phyloP scores from a whole-genome alignment of 225 moss, liverwort and hornwort species.

The Pseudisothecium myosuroides region DNA sequence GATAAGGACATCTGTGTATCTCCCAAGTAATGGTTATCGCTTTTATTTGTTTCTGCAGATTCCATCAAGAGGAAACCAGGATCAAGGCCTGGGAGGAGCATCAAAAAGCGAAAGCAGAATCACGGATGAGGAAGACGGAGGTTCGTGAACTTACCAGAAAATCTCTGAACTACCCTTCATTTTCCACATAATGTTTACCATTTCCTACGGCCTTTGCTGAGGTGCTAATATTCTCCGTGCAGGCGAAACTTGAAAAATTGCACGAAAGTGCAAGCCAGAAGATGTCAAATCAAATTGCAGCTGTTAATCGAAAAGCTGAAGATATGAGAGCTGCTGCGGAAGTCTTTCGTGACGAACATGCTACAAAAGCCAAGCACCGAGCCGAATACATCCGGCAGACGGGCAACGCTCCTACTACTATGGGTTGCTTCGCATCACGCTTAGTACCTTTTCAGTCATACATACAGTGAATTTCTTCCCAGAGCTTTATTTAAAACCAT shows the following conservation, averaged over 20 bases:
- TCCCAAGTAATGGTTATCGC: background rate
- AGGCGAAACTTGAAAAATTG: constrained; percentile 79
- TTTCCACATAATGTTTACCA: background rate
- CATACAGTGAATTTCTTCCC: background rate
- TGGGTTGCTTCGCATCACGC: constrained; percentile 32
- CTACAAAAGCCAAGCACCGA: constrained; percentile 61
- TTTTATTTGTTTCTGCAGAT: constrained; percentile 8
- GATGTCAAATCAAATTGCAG: constrained; percentile 59
- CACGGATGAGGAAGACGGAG: constrained; percentile 81
- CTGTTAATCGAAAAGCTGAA: constrained; percentile 57
- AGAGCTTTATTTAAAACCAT: background rate
- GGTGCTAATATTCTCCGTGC: background rate
- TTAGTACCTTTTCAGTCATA: constrained; percentile 30
- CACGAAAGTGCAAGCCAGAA: constrained; percentile 67
- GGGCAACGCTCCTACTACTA: constrained; percentile 22
- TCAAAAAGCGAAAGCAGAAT: constrained; percentile 78
- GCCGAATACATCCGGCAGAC: constrained; percentile 82
- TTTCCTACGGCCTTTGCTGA: background rate
- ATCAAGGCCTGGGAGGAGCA: constrained; percentile 90
- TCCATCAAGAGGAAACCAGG: constrained; percentile 72
- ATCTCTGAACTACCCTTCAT: background rate
- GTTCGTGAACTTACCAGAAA: constrained; percentile 13
- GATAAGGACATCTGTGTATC: background rate
- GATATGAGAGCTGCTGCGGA: constrained; percentile 74
- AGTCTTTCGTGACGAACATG: constrained; percentile 63